phyloP scores from a whole-genome alignment of 23 red algal species.

The Agarophyton chilense region DNA sequence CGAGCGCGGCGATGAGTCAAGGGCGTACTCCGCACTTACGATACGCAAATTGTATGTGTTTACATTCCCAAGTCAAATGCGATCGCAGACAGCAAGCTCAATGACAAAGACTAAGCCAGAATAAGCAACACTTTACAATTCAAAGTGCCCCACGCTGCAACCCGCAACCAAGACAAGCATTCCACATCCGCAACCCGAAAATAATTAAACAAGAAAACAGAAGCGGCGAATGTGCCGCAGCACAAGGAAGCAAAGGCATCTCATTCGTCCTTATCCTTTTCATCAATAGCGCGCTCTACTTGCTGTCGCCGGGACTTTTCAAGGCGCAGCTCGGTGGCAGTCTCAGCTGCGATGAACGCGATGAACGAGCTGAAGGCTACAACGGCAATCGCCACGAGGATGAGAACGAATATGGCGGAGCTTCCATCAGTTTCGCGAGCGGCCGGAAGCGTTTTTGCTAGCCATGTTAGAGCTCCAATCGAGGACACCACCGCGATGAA shows the following conservation, averaged over 20 bases:
- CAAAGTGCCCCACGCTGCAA: background rate
- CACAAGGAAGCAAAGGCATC: background rate
- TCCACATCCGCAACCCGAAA: too few species aligned
- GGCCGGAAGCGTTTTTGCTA: background rate
- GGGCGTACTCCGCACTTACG: too few species aligned
- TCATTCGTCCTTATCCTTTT: background rate
- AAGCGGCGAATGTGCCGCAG: too few species aligned
- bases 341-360: constrained; percentile 7
- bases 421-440: background rate
- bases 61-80: too few species aligned
- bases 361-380: constrained; percentile 13
- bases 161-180: background rate
- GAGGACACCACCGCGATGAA: background rate
- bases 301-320: background rate
- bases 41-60: background rate
- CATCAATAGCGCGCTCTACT: background rate
- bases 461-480: background rate
- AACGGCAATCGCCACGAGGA: background rate
- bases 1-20: too few species aligned
- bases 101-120: background rate
- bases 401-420: background rate
- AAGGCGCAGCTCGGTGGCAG: constrained; percentile 4
- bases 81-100: too few species aligned
- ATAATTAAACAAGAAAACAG: too few species aligned
- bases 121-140: background rate